phyloP scores from a whole-genome alignment of 768 basidiomycete species.

The Leucocoprinus sp. region DNA sequence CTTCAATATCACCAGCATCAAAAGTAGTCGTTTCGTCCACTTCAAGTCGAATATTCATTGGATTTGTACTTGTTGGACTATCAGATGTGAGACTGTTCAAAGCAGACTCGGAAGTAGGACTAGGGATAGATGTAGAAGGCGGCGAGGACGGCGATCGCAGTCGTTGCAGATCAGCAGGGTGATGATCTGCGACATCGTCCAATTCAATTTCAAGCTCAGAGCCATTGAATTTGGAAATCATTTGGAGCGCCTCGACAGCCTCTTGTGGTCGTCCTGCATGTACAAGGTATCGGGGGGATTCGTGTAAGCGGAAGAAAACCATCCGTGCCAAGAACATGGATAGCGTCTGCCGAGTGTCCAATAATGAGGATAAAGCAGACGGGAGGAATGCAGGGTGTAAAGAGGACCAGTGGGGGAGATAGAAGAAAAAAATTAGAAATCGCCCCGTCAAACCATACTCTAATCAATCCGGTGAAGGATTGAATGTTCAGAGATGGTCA shows the following conservation, averaged over 20 bases:
- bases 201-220: constrained; percentile 57
- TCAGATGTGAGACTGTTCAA: neutral
- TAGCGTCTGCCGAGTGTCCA: constrained; percentile 50
- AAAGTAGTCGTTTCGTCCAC: constrained; percentile 25
- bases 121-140: constrained; percentile 3
- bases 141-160: constrained; percentile 7
- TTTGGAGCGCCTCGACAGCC: constrained; percentile 72
- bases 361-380: neutral
- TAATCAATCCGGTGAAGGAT: neutral
- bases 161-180: constrained; percentile 11
- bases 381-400: neutral
- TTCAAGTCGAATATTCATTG: constrained; percentile 13
- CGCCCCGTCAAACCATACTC: neutral
- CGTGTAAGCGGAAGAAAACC: constrained; percentile 84
- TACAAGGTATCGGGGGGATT: constrained; percentile 91
- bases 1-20: constrained; percentile 23
- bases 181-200: constrained; percentile 57
- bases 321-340: constrained; percentile 84
- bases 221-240: constrained; percentile 86
- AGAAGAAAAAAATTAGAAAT: neutral
- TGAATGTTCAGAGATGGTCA: neutral
- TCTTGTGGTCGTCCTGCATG: constrained; percentile 80
- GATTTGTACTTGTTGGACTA: constrained; percentile 13
- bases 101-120: neutral
- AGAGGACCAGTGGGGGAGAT: neutral